Conservation (phyloP, 352 stramenopile species). For the Pythium periplocum region DNA sequence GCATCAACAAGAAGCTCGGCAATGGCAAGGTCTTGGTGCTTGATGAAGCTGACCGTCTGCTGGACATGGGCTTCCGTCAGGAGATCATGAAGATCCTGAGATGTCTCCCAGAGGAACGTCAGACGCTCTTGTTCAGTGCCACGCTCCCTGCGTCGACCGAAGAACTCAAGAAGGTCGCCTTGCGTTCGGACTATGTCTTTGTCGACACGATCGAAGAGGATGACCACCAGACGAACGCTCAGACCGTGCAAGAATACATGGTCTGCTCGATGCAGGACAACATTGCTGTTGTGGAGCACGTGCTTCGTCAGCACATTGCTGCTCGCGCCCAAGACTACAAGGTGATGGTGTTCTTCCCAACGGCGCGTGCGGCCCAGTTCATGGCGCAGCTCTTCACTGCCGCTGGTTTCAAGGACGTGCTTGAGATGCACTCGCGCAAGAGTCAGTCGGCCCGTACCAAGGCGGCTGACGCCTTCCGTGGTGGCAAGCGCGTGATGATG, state of each 20-base stretch:
- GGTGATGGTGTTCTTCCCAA: conserved; percentile 95
- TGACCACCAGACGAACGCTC: conserved; percentile 85
- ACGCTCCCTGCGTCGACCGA: conserved; percentile 88
- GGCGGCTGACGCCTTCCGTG: conserved; percentile 87
- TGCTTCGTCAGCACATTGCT: conserved; percentile 70
- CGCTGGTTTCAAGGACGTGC: conserved; percentile 61
- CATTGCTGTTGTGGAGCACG: conserved; percentile 58
- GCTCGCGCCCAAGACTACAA: conserved; percentile 80
- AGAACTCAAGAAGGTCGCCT: conserved; percentile 82
- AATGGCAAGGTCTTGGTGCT: conserved; percentile 73
- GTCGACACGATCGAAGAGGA: conserved; percentile 93
- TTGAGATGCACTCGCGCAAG: conserved; percentile 97
- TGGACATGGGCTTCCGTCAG: conserved; percentile 94
- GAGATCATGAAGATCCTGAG: conserved; percentile 91
- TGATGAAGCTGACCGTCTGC: conserved; percentile 95
- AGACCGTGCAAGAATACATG: conserved; percentile 84
- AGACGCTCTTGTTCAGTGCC: conserved; percentile 96
- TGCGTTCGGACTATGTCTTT: conserved; percentile 85
- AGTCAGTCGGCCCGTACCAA: conserved; percentile 87
- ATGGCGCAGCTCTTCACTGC: conserved; percentile 88
- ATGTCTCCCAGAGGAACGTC: conserved; percentile 52
- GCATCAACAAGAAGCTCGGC: conserved; percentile 53
- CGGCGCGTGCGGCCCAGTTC: conserved; percentile 83
- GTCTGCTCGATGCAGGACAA: conserved; percentile 66
- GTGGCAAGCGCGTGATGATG: conserved; percentile 82